Evolutionary conservation across 2,329 filamentous ascomycete species (phyloP), one percentile per base, ranked within the genome.

Genomic region (Xylaria multiplex): DNA sequence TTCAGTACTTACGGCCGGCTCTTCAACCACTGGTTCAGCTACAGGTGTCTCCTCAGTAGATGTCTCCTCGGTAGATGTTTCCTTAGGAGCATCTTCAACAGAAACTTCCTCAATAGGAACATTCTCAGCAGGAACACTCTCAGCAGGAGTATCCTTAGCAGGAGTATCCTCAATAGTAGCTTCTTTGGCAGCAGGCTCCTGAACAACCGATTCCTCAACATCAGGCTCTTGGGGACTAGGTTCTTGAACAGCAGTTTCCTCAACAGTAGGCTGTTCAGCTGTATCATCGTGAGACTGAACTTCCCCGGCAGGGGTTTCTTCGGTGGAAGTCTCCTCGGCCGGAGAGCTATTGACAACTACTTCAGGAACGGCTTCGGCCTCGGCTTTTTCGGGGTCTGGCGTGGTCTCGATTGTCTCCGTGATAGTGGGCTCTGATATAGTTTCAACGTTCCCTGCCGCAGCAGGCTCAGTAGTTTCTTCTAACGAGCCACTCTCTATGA

Each of bases 261-360:
- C 24, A 6, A 13, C 30, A 35, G 35, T 14, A 67, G 46, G 27
- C 9, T 65, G n/a, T 60, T 64, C 69, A 11, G 43, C 59, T 11
- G 64, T 30, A 43, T 67, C 13, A 30, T 66, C 67, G 49, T 70
- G 65, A 40, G 48, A 35, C 14, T 27, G 27, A 5, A 27, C 27
- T 27, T 27, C 27, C 5, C 27, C 27, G 27, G 45, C 32, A 16
- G 65, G 40, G 22, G 61, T 14, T 40, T 68, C 70, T 53, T 70
- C 50, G 54, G 16, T 53, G n/a, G 46, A 9, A 24, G 53, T 49
- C 27, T 62, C 55, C 14, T 62, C 50, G 30, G 35, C 16, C 27
- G 52, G 42, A 8, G 27, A 37, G 13, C 6, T 16, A 40, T 57
- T 53, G 11, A 32, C 35, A 37, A 14, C 11, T 50, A 24, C 14